phyloP scores from a whole-genome alignment of 2,329 filamentous ascomycete genomes.

The Cercospora nicotianae region DNA sequence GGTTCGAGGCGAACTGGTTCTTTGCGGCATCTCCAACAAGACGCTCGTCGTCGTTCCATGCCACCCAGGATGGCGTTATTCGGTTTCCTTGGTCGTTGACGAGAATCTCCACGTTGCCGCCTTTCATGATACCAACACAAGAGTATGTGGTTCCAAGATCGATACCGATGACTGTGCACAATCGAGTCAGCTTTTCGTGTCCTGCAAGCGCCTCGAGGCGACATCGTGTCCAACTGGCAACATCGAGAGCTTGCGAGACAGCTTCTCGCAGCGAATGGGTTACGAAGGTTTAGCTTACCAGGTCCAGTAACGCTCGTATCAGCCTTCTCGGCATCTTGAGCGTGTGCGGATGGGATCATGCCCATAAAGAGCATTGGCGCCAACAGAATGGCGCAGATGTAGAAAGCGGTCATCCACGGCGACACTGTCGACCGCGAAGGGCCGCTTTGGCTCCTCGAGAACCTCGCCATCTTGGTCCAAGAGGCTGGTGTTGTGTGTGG shows the following conservation, averaged over 20 bases:
- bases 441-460: slow-evolving; percentile 37
- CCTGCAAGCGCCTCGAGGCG: neutral
- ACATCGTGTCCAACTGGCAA: neutral
- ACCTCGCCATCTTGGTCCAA: slow-evolving; percentile 37
- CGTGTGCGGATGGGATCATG: slow-evolving; percentile 58
- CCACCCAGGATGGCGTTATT: slow-evolving; percentile 69
- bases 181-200: slow-evolving; percentile 1
- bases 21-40: slow-evolving; percentile 96
- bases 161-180: slow-evolving; percentile 77
- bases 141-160: slow-evolving; percentile 86
- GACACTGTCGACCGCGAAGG: slow-evolving; percentile 32
- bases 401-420: slow-evolving; percentile 79
- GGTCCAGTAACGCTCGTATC: slow-evolving; percentile 72
- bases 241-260: neutral
- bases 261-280: neutral
- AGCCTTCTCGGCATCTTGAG: slow-evolving; percentile 69
- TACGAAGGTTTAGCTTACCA: slow-evolving; percentile 44
- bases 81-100: slow-evolving; percentile 97
- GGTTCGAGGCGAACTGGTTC: slow-evolving; percentile 71
- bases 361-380: slow-evolving; percentile 82
- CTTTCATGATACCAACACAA: slow-evolving; percentile 94
- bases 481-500: slow-evolving; percentile 30
- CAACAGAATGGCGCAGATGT: slow-evolving; percentile 84
- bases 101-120: slow-evolving; percentile 91
- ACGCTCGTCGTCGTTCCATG: slow-evolving; percentile 88